Percentiles rank a stretch among this genome's conserved stretches.
These are phyloP conservation scores for Cyamopsis tetragonoloba DNA, from an alignment of 306 rosid species.

Conservation along the genomic window DNA sequence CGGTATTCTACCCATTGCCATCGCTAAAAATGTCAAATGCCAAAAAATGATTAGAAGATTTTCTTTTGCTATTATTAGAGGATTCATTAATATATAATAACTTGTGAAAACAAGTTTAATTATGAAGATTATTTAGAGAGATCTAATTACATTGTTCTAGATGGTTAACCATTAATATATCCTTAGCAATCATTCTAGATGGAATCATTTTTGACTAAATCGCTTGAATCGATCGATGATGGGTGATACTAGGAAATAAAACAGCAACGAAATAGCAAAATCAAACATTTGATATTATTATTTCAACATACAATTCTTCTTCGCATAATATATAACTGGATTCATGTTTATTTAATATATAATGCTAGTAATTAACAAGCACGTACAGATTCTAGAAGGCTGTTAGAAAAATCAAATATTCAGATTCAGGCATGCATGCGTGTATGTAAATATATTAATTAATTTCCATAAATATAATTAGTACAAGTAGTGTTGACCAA, in stretches of 20 bases:
- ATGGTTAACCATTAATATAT: neutral
- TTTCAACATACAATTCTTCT: too few relatives aligned
- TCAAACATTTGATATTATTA: neutral
- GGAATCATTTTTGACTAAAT: neutral
- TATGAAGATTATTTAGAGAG: neutral
- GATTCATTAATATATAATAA: neutral
- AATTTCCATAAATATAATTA: too few relatives aligned
- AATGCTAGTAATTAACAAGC: neutral
- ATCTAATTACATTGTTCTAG: neutral
- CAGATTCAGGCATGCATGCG: neutral
- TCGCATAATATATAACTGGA: too few relatives aligned
- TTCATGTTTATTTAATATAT: neutral
- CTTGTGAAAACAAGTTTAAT: neutral
- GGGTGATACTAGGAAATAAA: too few relatives aligned
- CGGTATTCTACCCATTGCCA: too few relatives aligned
- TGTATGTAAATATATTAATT: too few relatives aligned
- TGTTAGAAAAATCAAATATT: neutral
- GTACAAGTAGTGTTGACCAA: neutral
- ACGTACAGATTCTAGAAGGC: neutral
- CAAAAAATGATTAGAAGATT: too few relatives aligned
- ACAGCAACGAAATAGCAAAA: slow-evolving; percentile 20
- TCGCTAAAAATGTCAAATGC: too few relatives aligned
- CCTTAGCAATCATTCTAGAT: slow-evolving; percentile 17
- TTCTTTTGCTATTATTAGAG: too few relatives aligned
- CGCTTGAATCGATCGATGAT: neutral